Percentiles rank a stretch among this genome's conserved stretches.
Evolutionary conservation across 2,329 filamentous ascomycete species (phyloP).

Genomic region (Lecanoromycetidae sp.): DNA sequence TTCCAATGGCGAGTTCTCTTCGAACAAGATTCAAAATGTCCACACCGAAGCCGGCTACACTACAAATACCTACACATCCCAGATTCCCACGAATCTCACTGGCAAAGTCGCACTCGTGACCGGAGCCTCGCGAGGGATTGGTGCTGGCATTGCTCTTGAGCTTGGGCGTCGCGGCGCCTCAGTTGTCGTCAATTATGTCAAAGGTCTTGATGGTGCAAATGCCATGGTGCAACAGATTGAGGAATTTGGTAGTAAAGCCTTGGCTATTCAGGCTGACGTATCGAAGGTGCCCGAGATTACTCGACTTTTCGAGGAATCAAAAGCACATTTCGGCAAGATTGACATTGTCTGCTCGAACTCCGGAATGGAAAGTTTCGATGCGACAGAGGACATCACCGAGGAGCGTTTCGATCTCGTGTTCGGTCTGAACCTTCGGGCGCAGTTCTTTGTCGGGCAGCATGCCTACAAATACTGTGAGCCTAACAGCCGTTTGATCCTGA

Average conservation of each 20-base stretch:
- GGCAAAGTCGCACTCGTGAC: slow-evolving; percentile 18
- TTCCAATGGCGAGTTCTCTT: too few relatives aligned
- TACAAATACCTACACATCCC: neutral
- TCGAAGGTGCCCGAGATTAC: slow-evolving; percentile 12
- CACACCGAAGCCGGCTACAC: neutral
- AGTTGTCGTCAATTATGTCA: slow-evolving; percentile 18
- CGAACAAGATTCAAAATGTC: neutral
- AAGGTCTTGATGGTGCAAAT: slow-evolving; percentile 11
- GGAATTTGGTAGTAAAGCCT: slow-evolving; percentile 5
- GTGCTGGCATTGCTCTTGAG: slow-evolving; percentile 15
- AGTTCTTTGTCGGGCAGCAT: slow-evolving; percentile 52
- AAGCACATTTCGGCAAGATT: slow-evolving; percentile 13
- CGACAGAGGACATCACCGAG: slow-evolving; percentile 27
- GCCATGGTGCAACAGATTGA: slow-evolving; percentile 13
- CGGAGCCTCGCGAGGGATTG: slow-evolving; percentile 17
- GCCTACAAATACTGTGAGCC: slow-evolving; percentile 41
- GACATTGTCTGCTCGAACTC: slow-evolving; percentile 17
- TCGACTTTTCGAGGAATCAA: slow-evolving; percentile 10
- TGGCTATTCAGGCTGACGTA: slow-evolving; percentile 17
- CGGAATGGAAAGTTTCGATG: slow-evolving; percentile 16
- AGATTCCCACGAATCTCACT: slow-evolving; percentile 1
- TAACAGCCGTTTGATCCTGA: slow-evolving; percentile 43
- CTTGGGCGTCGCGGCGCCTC: slow-evolving; percentile 14
- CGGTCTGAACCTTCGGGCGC: slow-evolving; percentile 49
- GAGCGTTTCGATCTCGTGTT: slow-evolving; percentile 49